Evolutionary conservation across 768 basidiomycete genomes (phyloP), one percentile per base, ranked within the genome.

Genomic region (Cystobasidium tubakii): DNA sequence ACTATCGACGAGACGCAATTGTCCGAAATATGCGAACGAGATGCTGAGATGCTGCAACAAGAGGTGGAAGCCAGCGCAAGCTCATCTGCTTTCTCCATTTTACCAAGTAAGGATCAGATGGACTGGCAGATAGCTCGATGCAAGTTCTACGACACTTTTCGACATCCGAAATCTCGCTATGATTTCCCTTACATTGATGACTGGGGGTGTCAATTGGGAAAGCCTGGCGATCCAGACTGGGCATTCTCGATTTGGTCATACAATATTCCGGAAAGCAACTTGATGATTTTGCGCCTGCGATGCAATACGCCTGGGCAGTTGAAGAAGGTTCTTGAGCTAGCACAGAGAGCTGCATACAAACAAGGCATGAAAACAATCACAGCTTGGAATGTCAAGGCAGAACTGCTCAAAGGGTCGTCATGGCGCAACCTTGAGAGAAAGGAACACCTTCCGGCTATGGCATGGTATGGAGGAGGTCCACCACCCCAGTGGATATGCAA

Each of bases 91-190:
- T 70, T 70, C 53, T 39, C 50, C 19, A 54, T 70, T 33, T 33
- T 70, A n/a, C 66, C 66, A 3, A 70, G 43, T n/a, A 31, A 33
- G 10, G 66, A 70, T n/a, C 66, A 70, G 50, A 19, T 57, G 6
- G 23, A 29, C 27, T 70, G 66, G 66, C 66, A 33, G 17, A 70
- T 70, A 19, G 46, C 43, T 27, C 23, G 50, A 15, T 54, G 46
- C 50, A 70, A 70, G 33, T 57, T 25, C 17, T 17, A 6, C 31
- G 66, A 53, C 17, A 25, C 19, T 25, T 23, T 70, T 25, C 46
- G 23, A 33, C 46, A 53, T 25, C 66, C 53, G 6, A 43, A 27
- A 53, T 31, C 23, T 19, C 66, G 66, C n/a, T 31, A 55, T 25
- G 46, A 55, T 15, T 27, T 4, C 10, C 46, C 46, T 31, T 27